Conservation (phyloP, 2,329 filamentous ascomycete species). For the Cladosporium colombiae region DNA sequence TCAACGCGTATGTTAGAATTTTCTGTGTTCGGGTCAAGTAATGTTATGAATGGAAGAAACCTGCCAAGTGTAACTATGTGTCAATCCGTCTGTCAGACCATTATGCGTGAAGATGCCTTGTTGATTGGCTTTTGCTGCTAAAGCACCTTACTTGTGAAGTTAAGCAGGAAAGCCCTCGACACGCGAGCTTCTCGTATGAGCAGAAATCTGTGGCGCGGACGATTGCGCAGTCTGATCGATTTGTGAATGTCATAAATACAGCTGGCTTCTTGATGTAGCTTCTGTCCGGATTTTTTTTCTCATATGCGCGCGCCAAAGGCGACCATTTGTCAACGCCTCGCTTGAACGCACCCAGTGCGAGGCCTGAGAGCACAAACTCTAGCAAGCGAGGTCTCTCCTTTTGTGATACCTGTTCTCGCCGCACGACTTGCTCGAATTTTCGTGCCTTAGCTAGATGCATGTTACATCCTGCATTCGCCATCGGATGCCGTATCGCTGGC, state of each 20-base stretch:
- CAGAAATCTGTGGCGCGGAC: not conserved
- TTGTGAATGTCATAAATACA: constrained; percentile 14
- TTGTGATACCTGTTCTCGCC: not conserved
- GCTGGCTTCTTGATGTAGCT: not conserved
- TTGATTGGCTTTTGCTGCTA: not conserved
- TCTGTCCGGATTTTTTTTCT: not conserved
- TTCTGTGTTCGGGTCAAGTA: not conserved
- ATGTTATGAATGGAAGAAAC: not conserved
- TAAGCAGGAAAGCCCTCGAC: not conserved
- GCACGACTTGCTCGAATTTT: not conserved
- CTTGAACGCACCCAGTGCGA: not conserved
- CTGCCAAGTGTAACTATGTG: not conserved
- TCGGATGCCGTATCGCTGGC: not conserved
- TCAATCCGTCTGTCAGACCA: not conserved
- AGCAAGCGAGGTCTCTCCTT: not conserved
- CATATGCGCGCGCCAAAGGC: not conserved
- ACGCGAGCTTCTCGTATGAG: not conserved
- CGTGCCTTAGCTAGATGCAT: not conserved
- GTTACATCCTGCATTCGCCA: not conserved
- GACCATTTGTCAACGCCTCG: not conserved
- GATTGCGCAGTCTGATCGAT: not conserved
- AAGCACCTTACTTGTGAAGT: not conserved
- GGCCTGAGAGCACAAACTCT: not conserved
- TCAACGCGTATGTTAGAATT: not conserved
- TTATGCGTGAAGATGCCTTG: not conserved